phyloP scores from a whole-genome alignment of 2,329 filamentous ascomycete species.

The Trichoderma endophyticum region DNA sequence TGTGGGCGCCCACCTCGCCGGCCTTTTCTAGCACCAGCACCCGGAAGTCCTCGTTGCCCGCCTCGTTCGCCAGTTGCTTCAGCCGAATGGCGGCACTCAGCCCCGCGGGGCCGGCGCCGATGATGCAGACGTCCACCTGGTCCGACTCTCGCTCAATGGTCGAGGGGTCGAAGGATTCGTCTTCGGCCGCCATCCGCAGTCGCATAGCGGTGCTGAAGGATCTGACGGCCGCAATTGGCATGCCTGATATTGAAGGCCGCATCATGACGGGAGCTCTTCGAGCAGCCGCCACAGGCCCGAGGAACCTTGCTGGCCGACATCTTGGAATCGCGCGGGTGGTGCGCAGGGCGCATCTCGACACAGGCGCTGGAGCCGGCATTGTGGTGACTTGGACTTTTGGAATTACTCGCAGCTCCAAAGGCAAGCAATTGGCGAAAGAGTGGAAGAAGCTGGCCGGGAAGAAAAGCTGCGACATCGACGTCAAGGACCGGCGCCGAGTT shows the following conservation, averaged over 20 bases:
- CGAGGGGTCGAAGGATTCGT: conserved; percentile 63
- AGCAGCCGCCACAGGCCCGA: conserved; percentile 25
- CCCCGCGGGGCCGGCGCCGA: conserved; percentile 93
- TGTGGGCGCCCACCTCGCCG: conserved; percentile 90
- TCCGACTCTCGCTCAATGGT: conserved; percentile 82
- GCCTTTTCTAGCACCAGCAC: conserved; percentile 93
- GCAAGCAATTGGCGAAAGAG: conserved; percentile 7
- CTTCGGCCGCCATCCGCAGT: conserved; percentile 28
- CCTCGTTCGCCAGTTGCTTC: conserved; percentile 92
- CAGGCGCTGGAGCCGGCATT: conserved; percentile 38
- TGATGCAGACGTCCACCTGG: conserved; percentile 92
- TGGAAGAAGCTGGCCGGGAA: conserved; percentile 1
- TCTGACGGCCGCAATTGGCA: conserved; percentile 27
- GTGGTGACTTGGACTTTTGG: conserved; percentile 18
- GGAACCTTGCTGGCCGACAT: conserved; percentile 27
- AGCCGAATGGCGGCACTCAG: conserved; percentile 89
- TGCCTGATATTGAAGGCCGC: conserved; percentile 22
- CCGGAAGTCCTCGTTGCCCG: conserved; percentile 92
- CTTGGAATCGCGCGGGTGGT: conserved; percentile 34
- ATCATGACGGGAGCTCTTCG: conserved; percentile 22
- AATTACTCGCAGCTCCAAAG: not conserved
- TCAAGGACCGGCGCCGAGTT: conserved; percentile 12
- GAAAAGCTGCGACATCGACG: conserved; percentile 14
- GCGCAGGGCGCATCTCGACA: conserved; percentile 40
- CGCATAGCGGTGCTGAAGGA: conserved; percentile 36